Percentiles rank a stretch among this genome's conserved stretches.
These are phyloP conservation scores for Xerocomus nothofagi DNA, from an alignment of 1,284 basidiomycete genomes.

Conservation along the genomic window DNA sequence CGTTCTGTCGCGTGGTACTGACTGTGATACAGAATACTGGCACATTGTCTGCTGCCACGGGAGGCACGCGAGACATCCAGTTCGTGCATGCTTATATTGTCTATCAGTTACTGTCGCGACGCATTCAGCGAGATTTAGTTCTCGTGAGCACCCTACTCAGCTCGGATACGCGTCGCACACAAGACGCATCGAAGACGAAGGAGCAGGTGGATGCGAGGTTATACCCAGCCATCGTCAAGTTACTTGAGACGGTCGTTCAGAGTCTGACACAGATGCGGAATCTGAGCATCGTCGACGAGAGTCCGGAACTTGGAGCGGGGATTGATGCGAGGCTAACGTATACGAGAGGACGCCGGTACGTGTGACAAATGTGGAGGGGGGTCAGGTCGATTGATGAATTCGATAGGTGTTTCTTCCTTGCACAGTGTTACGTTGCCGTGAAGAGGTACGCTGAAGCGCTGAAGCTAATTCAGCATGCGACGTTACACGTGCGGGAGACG, in stretches of 20 bases:
- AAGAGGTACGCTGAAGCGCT: slow-evolving; percentile 74
- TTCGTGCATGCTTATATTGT: slow-evolving; percentile 86
- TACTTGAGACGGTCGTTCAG: slow-evolving; percentile 84
- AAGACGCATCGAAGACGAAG: slow-evolving; percentile 41
- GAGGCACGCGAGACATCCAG: slow-evolving; percentile 67
- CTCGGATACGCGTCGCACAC: slow-evolving; percentile 36
- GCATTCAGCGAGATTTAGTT: slow-evolving; percentile 87
- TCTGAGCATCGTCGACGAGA: slow-evolving; percentile 85
- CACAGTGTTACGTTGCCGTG: slow-evolving; percentile 65
- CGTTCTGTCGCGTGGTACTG: background rate
- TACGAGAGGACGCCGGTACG: slow-evolving; percentile 72
- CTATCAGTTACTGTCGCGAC: slow-evolving; percentile 81
- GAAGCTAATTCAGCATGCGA: slow-evolving; percentile 64
- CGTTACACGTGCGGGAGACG: slow-evolving; percentile 70
- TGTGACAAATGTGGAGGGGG: slow-evolving; percentile 4
- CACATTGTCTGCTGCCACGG: slow-evolving; percentile 28
- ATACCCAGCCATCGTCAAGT: slow-evolving; percentile 83
- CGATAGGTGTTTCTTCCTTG: slow-evolving; percentile 65
- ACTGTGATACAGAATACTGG: slow-evolving; percentile 22
- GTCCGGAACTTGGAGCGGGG: slow-evolving; percentile 73
- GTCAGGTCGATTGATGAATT: slow-evolving; percentile 1
- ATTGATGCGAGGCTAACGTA: slow-evolving; percentile 76
- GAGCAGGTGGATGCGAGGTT: slow-evolving; percentile 64
- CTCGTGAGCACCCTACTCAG: slow-evolving; percentile 66
- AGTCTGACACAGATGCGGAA: slow-evolving; percentile 80